Evolutionary conservation across 2,329 filamentous ascomycete genomes (phyloP).

Genomic region (Fusarium transvaalense): DNA sequence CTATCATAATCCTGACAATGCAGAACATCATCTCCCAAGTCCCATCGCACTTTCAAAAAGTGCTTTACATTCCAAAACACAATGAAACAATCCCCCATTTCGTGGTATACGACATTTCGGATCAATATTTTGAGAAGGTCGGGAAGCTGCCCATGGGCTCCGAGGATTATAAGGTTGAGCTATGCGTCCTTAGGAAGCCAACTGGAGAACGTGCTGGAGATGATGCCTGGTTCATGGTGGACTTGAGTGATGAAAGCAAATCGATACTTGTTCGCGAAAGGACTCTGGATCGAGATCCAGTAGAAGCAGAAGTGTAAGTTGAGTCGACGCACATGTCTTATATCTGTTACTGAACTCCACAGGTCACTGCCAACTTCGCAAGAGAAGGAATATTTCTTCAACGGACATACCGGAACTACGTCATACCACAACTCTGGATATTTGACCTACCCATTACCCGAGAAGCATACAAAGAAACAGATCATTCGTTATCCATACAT

Average conservation of each 20-base stretch:
- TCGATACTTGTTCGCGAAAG: conserved; percentile 3
- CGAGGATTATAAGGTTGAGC: conserved; percentile 14
- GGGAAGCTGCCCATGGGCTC: conserved; percentile 1
- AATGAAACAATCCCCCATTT: background rate
- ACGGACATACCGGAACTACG: background rate
- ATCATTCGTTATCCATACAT: background rate
- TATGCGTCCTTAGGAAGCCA: conserved; percentile 23
- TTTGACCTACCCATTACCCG: background rate
- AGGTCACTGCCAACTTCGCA: background rate
- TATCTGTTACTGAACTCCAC: background rate
- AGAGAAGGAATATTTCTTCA: background rate
- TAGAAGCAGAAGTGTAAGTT: conserved; percentile 24
- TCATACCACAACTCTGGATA: background rate
- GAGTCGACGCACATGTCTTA: accelerated
- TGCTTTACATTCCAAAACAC: conserved; percentile 14
- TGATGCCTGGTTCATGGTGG: conserved; percentile 16
- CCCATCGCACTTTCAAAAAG: background rate
- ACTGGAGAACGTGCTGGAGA: conserved; percentile 1
- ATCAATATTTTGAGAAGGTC: conserved; percentile 3
- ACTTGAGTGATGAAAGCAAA: background rate
- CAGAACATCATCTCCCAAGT: conserved; percentile 2
- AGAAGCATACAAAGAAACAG: background rate
- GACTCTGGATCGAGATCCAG: background rate
- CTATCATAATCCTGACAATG: background rate
- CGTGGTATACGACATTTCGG: conserved; percentile 9